A percentile compares a stretch with the other conserved stretches of the same genome.
These are phyloP conservation scores for Rubroboletus satanas DNA, from an alignment of 768 basidiomycete genomes.

Conservation along the genomic window DNA sequence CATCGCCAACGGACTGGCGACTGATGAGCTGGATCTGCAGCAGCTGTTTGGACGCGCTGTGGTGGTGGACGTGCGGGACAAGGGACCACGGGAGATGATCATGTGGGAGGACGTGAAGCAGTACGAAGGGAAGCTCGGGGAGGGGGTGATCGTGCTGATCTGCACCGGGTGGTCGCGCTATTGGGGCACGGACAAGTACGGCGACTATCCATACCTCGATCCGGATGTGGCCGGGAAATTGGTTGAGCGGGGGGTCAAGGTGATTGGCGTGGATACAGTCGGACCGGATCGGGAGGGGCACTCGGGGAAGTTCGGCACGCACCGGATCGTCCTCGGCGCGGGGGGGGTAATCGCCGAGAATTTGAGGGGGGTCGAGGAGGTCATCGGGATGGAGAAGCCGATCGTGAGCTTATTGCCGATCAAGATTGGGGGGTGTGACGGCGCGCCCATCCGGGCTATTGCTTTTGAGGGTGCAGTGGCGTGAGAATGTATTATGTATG, in stretches of 20 bases:
- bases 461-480: conserved; percentile 29
- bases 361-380: conserved; percentile 48
- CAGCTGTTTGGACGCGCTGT: conserved; percentile 50
- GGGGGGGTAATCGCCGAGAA: conserved; percentile 70
- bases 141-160: conserved; percentile 48
- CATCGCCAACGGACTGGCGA: conserved; percentile 46
- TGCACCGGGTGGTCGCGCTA: conserved; percentile 63
- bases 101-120: conserved; percentile 48
- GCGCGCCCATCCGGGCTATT: conserved; percentile 63
- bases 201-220: conserved; percentile 57
- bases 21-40: conserved; percentile 53
- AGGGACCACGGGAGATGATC: conserved; percentile 45
- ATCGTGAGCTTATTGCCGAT: conserved; percentile 56
- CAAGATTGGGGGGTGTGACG: conserved; percentile 55
- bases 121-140: conserved; percentile 35
- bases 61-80: conserved; percentile 49
- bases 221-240: conserved; percentile 47
- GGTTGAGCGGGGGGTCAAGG: conserved; percentile 46
- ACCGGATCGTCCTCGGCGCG: conserved; percentile 53
- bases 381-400: conserved; percentile 35
- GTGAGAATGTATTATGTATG: conserved; percentile 17
- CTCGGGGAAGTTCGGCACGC: conserved; percentile 32
- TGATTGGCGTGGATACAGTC: conserved; percentile 59
- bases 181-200: conserved; percentile 48
- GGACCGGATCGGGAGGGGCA: conserved; percentile 51